Evolutionary conservation across 768 basidiomycete species (phyloP).

Genomic region (Tylopilus sp.): DNA sequence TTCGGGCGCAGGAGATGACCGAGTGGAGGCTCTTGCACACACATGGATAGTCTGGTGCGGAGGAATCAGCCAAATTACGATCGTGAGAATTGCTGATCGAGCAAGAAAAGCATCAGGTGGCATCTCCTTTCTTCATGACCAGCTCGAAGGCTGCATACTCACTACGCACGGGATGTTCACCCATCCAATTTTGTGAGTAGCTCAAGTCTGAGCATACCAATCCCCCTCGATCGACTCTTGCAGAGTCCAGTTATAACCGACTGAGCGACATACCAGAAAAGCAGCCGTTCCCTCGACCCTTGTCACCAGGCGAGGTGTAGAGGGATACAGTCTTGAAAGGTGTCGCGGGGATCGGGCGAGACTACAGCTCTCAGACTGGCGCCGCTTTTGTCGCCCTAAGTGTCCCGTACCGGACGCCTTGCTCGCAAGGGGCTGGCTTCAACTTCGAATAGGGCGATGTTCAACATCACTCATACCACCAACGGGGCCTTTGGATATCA

Average conservation of each 20-base stretch:
- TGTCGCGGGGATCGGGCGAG: conserved; percentile 55
- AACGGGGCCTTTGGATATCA: too few species aligned
- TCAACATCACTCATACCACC: too few species aligned
- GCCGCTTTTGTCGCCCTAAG: conserved; percentile 13
- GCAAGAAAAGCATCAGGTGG: not conserved
- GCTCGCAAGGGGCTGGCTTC: not conserved
- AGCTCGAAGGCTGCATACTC: conserved; percentile 70
- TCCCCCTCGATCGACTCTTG: conserved; percentile 63
- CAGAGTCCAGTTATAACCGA: conserved; percentile 55
- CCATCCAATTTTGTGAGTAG: conserved; percentile 56
- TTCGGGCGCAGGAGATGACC: too few species aligned
- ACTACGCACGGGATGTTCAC: conserved; percentile 45
- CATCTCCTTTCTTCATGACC: conserved; percentile 15
- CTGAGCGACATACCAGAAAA: conserved; percentile 71
- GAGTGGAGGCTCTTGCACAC: too few species aligned
- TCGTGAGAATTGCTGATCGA: not conserved
- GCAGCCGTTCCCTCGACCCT: conserved; percentile 45
- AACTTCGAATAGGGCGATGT: too few species aligned
- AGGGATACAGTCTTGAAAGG: conserved; percentile 43
- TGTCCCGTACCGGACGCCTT: conserved; percentile 6
- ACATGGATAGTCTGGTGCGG: too few species aligned
- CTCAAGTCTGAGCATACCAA: conserved; percentile 77
- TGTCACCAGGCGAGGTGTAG: too few species aligned
- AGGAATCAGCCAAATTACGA: too few species aligned
- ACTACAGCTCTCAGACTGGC: not conserved